Evolutionary conservation across 2,329 filamentous ascomycete species (phyloP).

Genomic region (Setomelanomma holmii): DNA sequence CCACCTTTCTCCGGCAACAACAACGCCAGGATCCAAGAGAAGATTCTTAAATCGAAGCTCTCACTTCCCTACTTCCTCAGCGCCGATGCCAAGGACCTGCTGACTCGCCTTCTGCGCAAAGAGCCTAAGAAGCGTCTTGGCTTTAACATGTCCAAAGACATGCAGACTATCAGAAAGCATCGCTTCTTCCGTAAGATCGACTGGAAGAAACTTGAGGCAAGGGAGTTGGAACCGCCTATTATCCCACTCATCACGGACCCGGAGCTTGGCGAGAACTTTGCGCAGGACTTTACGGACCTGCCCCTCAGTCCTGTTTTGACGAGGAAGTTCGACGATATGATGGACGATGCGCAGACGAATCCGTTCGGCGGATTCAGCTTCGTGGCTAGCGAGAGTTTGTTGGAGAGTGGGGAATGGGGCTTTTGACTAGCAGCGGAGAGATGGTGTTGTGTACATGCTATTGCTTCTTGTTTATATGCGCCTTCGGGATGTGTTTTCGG

Average conservation of each 20-base stretch:
- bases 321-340: constrained; percentile 35
- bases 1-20: constrained; percentile 92
- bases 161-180: constrained; percentile 85
- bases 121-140: constrained; percentile 91
- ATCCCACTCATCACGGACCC: constrained; percentile 94
- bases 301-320: constrained; percentile 74
- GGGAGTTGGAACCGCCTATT: constrained; percentile 88
- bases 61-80: constrained; percentile 88
- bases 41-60: constrained; percentile 93
- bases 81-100: constrained; percentile 90
- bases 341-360: constrained; percentile 48
- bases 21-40: constrained; percentile 92
- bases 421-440: constrained; percentile 23
- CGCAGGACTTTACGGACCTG: constrained; percentile 86
- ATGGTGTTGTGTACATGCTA: not conserved
- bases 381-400: constrained; percentile 59
- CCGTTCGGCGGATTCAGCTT: constrained; percentile 63
- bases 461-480: constrained; percentile 1
- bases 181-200: constrained; percentile 97
- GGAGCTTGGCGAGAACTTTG: constrained; percentile 95
- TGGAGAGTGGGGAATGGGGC: constrained; percentile 49
- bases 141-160: constrained; percentile 85
- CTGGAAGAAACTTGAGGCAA: constrained; percentile 83
- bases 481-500: not conserved
- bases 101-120: constrained; percentile 88